Base-by-base conservation (phyloP, 345 rosid species). In the Hibiscus mutabilis region DNA sequence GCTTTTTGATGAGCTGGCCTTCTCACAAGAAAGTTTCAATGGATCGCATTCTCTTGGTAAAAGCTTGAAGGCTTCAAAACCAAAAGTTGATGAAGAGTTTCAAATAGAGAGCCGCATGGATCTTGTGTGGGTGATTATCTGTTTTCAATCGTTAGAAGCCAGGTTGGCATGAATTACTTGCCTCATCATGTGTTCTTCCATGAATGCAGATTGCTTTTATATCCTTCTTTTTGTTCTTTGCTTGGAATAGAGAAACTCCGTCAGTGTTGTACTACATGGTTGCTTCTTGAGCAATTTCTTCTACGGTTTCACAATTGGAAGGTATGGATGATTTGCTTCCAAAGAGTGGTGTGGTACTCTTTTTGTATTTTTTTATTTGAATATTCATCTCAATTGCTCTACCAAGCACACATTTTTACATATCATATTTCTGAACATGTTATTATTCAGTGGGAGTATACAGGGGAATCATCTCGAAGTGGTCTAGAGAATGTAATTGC, bases 201-300 rank as follows among this genome's bases (percentile, higher is more conserved):
- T 37, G 40, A 73, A 57, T 73, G 75, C 84, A 93, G 98, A 87
- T 83, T 93, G 81, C 88, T 91, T 83, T 83, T 93, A 62, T 93
- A 93, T 86, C 97, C 98, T 77, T 86, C 89, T 60, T 86, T 93
- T 79, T 89, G 96, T 70, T 83, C 92, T 75, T 86, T 93, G 75
- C 91, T 93, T 78, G 98, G 98, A 75, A 91, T 91, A 81, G 98
- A 93, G 82, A 89, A 84, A 78, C 92, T 93, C 75, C 96, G 97
- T 58, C 92, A 88, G 77, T 75, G 96, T 67, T 93, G 98, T 85
- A 86, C 98, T 57, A 91, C 97, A 0, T 91, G 97, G 98, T 84
- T 93, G 79, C 93, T 93, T 79, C 97, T 93, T 55, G 98, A 93
- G 82, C 97, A 91, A 70, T 89, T 87, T 87, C 92, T 93, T 72